Percentiles rank a stretch among this genome's conserved stretches.
Evolutionary conservation across 345 rosid genomes (phyloP).

Genomic region (Euphorbia lathyris): DNA sequence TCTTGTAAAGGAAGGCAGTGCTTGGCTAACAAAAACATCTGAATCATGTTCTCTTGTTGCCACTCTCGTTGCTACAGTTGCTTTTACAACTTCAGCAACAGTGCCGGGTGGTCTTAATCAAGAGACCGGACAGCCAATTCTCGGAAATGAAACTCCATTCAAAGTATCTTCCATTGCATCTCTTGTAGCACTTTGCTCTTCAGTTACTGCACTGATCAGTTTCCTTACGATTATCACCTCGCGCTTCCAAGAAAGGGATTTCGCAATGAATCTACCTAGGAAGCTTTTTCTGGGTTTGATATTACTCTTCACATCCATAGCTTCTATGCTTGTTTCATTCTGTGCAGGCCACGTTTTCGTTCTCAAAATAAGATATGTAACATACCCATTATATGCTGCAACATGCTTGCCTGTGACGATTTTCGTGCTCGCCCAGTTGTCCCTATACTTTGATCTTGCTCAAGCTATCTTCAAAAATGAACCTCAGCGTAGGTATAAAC

Average conservation of each 20-base stretch:
- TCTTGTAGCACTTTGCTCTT: constrained; percentile 37
- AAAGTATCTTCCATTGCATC: constrained; percentile 36
- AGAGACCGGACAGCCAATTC: constrained; percentile 28
- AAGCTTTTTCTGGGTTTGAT: constrained; percentile 38
- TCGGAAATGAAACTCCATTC: constrained; percentile 33
- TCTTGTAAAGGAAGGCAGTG: constrained; percentile 18
- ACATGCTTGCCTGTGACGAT: constrained; percentile 39
- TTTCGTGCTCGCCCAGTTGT: constrained; percentile 42
- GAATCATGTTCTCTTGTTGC: constrained; percentile 38
- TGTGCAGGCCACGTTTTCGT: constrained; percentile 48
- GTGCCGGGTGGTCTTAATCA: constrained; percentile 31
- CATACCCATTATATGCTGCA: constrained; percentile 39
- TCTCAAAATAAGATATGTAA: constrained; percentile 34
- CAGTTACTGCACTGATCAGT: constrained; percentile 31
- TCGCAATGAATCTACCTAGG: constrained; percentile 26
- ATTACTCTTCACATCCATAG: constrained; percentile 40
- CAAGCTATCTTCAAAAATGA: constrained; percentile 1
- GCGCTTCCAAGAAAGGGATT: constrained; percentile 37
- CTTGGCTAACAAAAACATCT: constrained; percentile 31
- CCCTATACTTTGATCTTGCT: constrained; percentile 38
- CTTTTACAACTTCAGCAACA: constrained; percentile 28
- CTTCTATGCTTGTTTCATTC: constrained; percentile 37
- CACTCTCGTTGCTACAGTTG: constrained; percentile 34
- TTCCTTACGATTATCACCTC: constrained; percentile 44
- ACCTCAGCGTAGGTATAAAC: constrained; percentile 3